These are phyloP conservation scores for Penicillium paxilli DNA, from an alignment of 495 filamentous ascomycete genomes.

Conservation along the genomic window DNA sequence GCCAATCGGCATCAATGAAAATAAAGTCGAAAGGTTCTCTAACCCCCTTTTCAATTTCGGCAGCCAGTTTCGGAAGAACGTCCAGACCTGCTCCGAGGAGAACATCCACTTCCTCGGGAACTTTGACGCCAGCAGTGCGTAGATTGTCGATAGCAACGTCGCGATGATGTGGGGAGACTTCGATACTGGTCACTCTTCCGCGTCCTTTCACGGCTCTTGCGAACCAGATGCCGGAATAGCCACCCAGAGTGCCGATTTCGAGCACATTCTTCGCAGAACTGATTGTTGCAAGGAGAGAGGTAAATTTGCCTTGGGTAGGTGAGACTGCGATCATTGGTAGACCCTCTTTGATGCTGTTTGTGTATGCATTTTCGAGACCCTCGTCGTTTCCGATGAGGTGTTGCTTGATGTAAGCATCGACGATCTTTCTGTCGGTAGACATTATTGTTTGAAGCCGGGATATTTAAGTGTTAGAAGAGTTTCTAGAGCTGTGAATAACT, in stretches of 20 bases:
- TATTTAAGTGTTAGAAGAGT: too few species aligned
- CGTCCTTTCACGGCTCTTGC: constrained; percentile 32
- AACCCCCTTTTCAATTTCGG: constrained; percentile 23
- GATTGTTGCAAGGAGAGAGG: constrained; percentile 37
- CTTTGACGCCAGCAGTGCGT: constrained; percentile 16
- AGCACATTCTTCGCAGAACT: constrained; percentile 40
- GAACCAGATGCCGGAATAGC: constrained; percentile 53
- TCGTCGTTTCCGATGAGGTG: constrained; percentile 4
- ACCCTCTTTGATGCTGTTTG: constrained; percentile 5
- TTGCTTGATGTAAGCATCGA: not conserved
- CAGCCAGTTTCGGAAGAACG: constrained; percentile 37
- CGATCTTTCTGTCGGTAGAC: not conserved
- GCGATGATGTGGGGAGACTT: constrained; percentile 36
- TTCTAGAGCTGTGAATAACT: too few species aligned
- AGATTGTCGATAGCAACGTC: constrained; percentile 47
- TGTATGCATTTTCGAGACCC: not conserved
- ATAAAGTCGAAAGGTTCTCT: constrained; percentile 47
- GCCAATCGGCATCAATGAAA: constrained; percentile 54
- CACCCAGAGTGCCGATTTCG: constrained; percentile 55
- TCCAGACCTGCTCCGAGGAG: constrained; percentile 46
- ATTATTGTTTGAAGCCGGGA: not conserved
- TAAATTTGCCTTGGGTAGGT: constrained; percentile 40
- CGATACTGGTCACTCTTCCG: constrained; percentile 46
- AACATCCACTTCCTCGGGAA: constrained; percentile 39
- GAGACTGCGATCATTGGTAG: constrained; percentile 36